Base-by-base conservation (phyloP, 257 asterid species). In the Marsdenia floribunda region DNA sequence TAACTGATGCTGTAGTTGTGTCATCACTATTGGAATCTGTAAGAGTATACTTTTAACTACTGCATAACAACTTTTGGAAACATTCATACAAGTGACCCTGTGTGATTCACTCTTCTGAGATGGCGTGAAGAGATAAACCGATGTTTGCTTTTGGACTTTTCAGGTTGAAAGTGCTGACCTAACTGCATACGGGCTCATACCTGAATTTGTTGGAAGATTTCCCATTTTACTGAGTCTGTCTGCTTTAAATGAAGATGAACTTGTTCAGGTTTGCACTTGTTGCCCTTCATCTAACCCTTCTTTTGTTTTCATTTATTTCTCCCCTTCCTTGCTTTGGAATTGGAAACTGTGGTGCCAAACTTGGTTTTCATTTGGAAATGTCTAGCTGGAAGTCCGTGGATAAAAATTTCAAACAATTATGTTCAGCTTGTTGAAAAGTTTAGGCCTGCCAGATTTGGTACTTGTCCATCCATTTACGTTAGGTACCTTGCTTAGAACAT, bases 121-220 rank as follows among this genome's bases (percentile, higher is more conserved):
- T 54, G 47, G 0, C 55, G 4, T 68, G 66, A 68, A 37, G 37
- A 16, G n/a, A 50, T 68, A 38, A 3, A 35, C 72, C 83, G 79
- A 72, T 75, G 61, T 59, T 44, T 78, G 68, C 68, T 75, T 81
- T 80, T 78, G 77, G 50, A 57, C 42, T 47, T 80, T 86, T 76
- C 87, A 91, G 98, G 94, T 91, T 59, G 97, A 93, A 81, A 89
- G 97, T 81, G 86, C 83, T 72, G 98, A 93, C 79, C 97, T 93
- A 71, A 90, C 93, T 61, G 89, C 96, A 46, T 90, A 93, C 79
- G 98, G 98, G 75, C 96, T 93, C 73, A 91, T 91, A 84, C 98
- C 98, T 67, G 98, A 93, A 84, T 93, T 93, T 68, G 96, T 93
- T 80, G 98, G 98, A 73, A 86, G 98, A 44, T 82, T 93, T 81